Evolutionary conservation across 2,329 filamentous ascomycete species (phyloP), one percentile per base, ranked within the genome.

Genomic region (Ophiocordyceps camponoti-floridani): DNA sequence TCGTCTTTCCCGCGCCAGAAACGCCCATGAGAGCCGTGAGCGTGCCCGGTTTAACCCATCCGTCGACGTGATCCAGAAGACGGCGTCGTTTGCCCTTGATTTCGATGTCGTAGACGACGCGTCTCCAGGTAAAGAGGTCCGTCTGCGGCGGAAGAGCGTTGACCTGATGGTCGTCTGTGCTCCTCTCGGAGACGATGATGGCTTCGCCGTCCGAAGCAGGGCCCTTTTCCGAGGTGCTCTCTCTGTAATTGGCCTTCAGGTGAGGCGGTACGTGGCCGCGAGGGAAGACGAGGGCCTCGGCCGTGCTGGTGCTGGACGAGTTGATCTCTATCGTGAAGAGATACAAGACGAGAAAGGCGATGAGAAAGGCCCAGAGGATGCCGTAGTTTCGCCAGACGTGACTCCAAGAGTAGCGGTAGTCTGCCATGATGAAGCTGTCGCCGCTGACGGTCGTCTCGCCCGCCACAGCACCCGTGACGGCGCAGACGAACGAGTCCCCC

Each of bases 1-100:
- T 94, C 0, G 88, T 95, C 62, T 95, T 95, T 47, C 88, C 88
- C n/a, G 88, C 88, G 52, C 88, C 87, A 30, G 82, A 87, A 8
- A 88, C 84, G 64, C 86, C 84, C 87, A 94, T 94, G 3, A 94
- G 69, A 35, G 85, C 87, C 12, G 87, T 94, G 45, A 94, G 61
- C 14, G 85, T 94, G 47, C 88, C 88, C 3, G 88, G 88, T 62
- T 93, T 91, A 47, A 95, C 86, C 84, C 85, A 95, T 31, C 88
- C 88, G 56, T 93, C 83, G 12, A 94, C 84, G 49, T 91, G 69
- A 53, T 94, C 80, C 47, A 95, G 67, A 54, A 95, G 82, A 40
- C 81, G 77, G n/a, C 86, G 75, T 1, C 70, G 65, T 53, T 89
- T 77, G 13, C 69, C 69, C 67, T 93, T 93, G 63, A 94, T 87